These are phyloP conservation scores for Annulohypoxylon bovei DNA, from an alignment of 495 filamentous ascomycete species.

Conservation along the genomic window DNA sequence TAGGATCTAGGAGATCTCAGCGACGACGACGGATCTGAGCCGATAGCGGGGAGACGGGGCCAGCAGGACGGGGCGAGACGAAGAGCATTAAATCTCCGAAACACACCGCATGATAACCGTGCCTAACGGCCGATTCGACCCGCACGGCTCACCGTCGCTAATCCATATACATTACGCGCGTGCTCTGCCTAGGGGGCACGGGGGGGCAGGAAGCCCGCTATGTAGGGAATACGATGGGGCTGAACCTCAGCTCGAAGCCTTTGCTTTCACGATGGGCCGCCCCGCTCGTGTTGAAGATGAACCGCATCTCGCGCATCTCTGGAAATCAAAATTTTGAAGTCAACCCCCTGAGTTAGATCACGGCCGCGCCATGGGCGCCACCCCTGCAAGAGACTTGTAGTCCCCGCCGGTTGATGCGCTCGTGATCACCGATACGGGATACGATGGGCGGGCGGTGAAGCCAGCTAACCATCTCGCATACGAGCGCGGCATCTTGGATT, in stretches of 20 bases:
- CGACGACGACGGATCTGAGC: neutral
- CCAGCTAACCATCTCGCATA: neutral
- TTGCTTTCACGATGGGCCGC: neutral
- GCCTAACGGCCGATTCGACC: neutral
- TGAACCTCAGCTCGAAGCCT: conserved; percentile 12
- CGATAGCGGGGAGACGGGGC: conserved; percentile 6
- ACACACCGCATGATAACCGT: conserved; percentile 31
- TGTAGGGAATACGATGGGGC: conserved; percentile 1
- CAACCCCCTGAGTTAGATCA: conserved; percentile 16
- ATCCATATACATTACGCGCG: conserved; percentile 8
- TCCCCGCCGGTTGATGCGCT: conserved; percentile 19
- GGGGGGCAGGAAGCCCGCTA: too few relatives aligned
- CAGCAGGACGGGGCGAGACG: neutral
- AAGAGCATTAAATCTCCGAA: conserved; percentile 12
- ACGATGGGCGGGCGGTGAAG: conserved; percentile 13
- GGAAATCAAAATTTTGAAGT: conserved; percentile 24
- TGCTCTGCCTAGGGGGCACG: neutral
- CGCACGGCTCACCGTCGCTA: conserved; percentile 15
- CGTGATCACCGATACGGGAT: conserved; percentile 16
- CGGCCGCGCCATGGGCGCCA: neutral
- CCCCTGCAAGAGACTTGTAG: conserved; percentile 18
- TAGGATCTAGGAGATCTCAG: conserved; percentile 9
- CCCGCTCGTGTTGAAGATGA: conserved; percentile 29
- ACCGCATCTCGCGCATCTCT: conserved; percentile 23
- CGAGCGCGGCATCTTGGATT: conserved; percentile 4